Evolutionary conservation across 2,329 filamentous ascomycete species (phyloP).

Genomic region (Graphiopsis chlorocephala): DNA sequence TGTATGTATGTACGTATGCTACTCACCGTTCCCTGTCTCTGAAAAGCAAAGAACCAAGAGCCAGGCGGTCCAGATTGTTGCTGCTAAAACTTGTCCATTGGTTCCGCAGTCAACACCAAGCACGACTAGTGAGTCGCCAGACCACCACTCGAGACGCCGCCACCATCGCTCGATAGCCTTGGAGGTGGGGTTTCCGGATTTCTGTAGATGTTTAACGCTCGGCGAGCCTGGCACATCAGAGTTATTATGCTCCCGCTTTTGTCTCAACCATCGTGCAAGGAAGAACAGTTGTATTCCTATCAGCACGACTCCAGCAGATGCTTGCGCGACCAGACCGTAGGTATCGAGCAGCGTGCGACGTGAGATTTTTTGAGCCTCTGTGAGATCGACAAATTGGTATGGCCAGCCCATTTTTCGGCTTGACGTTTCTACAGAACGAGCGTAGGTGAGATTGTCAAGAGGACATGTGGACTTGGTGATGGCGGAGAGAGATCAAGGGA

Average conservation of each 20-base stretch:
- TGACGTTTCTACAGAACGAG: neutral
- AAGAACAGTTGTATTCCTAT: conserved; percentile 42
- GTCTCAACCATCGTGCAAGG: conserved; percentile 34
- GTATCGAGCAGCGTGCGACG: conserved; percentile 54
- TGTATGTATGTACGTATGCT: neutral
- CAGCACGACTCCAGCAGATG: conserved; percentile 50
- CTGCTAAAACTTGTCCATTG: conserved; percentile 50
- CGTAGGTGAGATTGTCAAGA: neutral
- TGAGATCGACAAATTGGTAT: conserved; percentile 55
- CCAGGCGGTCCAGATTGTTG: conserved; percentile 51
- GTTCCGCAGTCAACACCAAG: conserved; percentile 45
- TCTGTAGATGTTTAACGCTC: neutral
- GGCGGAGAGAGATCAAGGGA: neutral
- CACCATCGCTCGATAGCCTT: conserved; percentile 16
- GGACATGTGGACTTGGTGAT: neutral
- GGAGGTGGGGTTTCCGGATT: neutral
- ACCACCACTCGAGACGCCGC: conserved; percentile 36
- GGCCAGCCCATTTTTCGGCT: conserved; percentile 13
- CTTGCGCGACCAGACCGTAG: conserved; percentile 56
- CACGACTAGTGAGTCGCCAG: conserved; percentile 23
- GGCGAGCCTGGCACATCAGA: conserved; percentile 11
- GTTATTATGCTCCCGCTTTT: conserved; percentile 16
- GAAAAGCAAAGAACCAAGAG: conserved; percentile 50
- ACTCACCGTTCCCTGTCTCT: conserved; percentile 53
- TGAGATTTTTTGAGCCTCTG: conserved; percentile 48